Percentiles rank a stretch among this genome's conserved stretches.
phyloP scores from a whole-genome alignment of 2,329 filamentous ascomycete species.

The Xylaria sp. region DNA sequence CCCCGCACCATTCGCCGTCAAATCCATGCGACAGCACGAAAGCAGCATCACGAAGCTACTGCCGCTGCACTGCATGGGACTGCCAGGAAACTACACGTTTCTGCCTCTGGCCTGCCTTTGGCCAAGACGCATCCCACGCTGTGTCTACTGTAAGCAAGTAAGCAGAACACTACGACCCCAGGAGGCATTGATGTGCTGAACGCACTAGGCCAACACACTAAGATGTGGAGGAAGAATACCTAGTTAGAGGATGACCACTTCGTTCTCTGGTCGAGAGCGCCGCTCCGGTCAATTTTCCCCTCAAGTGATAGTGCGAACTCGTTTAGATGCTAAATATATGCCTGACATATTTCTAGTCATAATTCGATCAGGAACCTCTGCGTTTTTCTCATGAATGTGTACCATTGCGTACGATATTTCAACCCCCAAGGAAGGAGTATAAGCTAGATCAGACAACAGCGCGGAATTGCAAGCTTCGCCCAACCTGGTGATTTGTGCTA shows the following conservation, averaged over 20 bases:
- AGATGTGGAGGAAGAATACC: constrained; percentile 1
- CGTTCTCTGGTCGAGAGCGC: neutral
- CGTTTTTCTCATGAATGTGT: neutral
- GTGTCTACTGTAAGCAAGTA: constrained; percentile 14
- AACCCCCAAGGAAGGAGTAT: neutral
- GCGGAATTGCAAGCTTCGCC: neutral
- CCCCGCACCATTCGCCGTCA: constrained; percentile 16
- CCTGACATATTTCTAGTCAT: neutral
- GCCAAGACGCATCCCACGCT: constrained; percentile 21
- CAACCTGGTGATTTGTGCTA: constrained; percentile 1
- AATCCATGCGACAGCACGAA: constrained; percentile 17
- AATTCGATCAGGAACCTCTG: no score
- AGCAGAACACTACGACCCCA: constrained; percentile 12
- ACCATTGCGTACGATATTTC: neutral
- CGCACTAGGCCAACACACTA: neutral
- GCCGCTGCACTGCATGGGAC: neutral
- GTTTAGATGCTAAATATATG: neutral
- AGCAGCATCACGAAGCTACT: constrained; percentile 14
- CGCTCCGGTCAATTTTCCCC: neutral
- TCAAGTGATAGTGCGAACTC: neutral
- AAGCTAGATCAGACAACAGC: neutral
- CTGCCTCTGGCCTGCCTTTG: constrained; percentile 13
- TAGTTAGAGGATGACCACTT: neutral
- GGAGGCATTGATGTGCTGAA: constrained; percentile 4
- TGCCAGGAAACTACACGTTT: constrained; percentile 14